Evolutionary conservation across 1,284 basidiomycete genomes (phyloP).

Genomic region (Sanghuangporus baumii): DNA sequence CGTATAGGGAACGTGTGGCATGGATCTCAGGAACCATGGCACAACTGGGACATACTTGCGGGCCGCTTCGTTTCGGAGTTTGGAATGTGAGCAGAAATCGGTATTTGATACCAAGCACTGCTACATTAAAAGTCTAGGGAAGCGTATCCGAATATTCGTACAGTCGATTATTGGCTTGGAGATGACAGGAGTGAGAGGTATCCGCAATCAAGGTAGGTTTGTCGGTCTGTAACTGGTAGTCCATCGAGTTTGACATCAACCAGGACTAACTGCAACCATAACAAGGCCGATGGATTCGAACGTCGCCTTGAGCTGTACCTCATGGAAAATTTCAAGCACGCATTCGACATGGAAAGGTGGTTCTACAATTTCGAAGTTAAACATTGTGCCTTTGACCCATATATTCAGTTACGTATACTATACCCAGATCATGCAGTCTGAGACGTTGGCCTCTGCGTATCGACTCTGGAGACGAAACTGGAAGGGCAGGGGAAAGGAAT

Average conservation of each 20-base stretch:
- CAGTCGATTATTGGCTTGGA: constrained; percentile 78
- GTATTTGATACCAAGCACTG: too few relatives aligned
- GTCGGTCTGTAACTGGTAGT: constrained; percentile 23
- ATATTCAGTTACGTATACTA: constrained; percentile 64
- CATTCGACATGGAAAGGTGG: constrained; percentile 81
- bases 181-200: constrained; percentile 66
- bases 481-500: constrained; percentile 63
- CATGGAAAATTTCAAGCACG: constrained; percentile 85
- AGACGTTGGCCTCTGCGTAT: constrained; percentile 70
- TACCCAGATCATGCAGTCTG: constrained; percentile 82
- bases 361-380: not conserved
- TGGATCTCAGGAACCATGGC: constrained; percentile 81
- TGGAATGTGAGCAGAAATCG: constrained; percentile 56
- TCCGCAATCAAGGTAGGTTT: constrained; percentile 77
- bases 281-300: constrained; percentile 87
- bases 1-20: constrained; percentile 86
- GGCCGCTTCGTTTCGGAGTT: constrained; percentile 89
- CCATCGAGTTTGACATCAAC: constrained; percentile 21
- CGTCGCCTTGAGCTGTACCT: constrained; percentile 82
- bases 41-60: constrained; percentile 81
- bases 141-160: constrained; percentile 79
- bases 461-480: constrained; percentile 75
- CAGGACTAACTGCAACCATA: constrained; percentile 74
- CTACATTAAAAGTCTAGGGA: constrained; percentile 42
- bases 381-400: constrained; percentile 3